Conservation (phyloP, 2,329 filamentous ascomycete species). For the Chaetoscypha palmicola region DNA sequence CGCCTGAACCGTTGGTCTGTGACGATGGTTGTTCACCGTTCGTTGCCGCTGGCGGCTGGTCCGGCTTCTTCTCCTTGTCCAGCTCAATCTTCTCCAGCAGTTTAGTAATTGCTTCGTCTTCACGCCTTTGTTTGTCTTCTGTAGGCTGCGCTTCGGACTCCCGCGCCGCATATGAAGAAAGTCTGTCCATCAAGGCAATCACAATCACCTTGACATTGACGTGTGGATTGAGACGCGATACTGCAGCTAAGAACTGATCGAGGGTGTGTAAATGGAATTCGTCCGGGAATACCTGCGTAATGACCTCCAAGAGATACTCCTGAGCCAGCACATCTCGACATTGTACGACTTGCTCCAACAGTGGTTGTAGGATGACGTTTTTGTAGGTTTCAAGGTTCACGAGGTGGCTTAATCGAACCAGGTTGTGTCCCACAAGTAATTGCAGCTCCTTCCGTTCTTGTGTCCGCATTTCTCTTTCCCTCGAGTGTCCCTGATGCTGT, state of each 20-base stretch:
- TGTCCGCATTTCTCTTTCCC: constrained; percentile 86
- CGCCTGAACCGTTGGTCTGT: constrained; percentile 32
- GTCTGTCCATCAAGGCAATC: constrained; percentile 92
- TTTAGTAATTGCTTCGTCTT: constrained; percentile 74
- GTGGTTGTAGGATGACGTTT: constrained; percentile 75
- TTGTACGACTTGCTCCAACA: constrained; percentile 95
- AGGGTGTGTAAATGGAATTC: constrained; percentile 97
- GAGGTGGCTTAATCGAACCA: constrained; percentile 88
- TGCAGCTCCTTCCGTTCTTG: constrained; percentile 94
- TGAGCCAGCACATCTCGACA: constrained; percentile 95
- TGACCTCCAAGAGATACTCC: constrained; percentile 95
- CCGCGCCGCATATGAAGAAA: constrained; percentile 89
- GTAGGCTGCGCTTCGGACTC: constrained; percentile 67
- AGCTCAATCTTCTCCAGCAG: constrained; percentile 74
- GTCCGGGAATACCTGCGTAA: constrained; percentile 97
- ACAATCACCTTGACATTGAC: constrained; percentile 98
- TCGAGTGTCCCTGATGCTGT: constrained; percentile 94
- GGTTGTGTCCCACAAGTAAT: constrained; percentile 90
- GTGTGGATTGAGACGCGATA: constrained; percentile 86
- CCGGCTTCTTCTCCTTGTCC: constrained; percentile 43
- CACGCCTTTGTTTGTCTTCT: constrained; percentile 67
- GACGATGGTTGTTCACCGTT: constrained; percentile 28
- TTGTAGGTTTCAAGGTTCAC: constrained; percentile 95
- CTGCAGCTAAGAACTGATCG: constrained; percentile 89
- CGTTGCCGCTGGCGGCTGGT: constrained; percentile 22